These are phyloP conservation scores for Adansonia rubrostipa DNA, from an alignment of 441 rosid genomes.

Conservation along the genomic window DNA sequence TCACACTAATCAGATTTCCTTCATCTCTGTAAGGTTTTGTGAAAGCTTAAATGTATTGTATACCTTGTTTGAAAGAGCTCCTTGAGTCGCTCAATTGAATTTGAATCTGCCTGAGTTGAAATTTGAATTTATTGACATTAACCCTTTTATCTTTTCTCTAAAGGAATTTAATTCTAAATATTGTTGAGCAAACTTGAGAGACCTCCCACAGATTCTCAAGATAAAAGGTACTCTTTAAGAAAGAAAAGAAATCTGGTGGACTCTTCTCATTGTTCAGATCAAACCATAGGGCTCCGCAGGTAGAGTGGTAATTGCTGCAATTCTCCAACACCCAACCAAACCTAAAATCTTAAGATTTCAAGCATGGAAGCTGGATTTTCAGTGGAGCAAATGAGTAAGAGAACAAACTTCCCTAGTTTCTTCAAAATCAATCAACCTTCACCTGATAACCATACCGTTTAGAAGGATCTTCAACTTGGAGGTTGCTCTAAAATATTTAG, in stretches of 20 bases:
- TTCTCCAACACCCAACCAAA: background rate
- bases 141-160: background rate
- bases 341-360: background rate
- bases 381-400: background rate
- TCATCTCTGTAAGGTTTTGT: background rate
- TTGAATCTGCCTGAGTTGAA: background rate
- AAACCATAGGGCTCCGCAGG: background rate
- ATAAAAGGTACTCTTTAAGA: background rate
- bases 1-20: conserved; percentile 11
- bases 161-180: background rate
- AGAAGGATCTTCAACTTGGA: background rate
- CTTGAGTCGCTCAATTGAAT: background rate
- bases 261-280: background rate
- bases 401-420: background rate
- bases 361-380: background rate
- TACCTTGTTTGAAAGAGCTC: conserved; percentile 7
- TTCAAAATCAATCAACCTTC: background rate
- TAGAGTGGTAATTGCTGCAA: too few species aligned
- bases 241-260: conserved; percentile 6
- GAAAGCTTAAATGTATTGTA: background rate
- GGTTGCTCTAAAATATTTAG: background rate
- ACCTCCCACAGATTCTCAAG: background rate
- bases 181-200: background rate
- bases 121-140: background rate
- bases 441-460: background rate